A percentile compares a stretch with the other conserved stretches of the same genome.
These are phyloP conservation scores for Monosporozyma servazzii DNA, from an alignment of 805 yeast genomes.

Conservation along the genomic window DNA sequence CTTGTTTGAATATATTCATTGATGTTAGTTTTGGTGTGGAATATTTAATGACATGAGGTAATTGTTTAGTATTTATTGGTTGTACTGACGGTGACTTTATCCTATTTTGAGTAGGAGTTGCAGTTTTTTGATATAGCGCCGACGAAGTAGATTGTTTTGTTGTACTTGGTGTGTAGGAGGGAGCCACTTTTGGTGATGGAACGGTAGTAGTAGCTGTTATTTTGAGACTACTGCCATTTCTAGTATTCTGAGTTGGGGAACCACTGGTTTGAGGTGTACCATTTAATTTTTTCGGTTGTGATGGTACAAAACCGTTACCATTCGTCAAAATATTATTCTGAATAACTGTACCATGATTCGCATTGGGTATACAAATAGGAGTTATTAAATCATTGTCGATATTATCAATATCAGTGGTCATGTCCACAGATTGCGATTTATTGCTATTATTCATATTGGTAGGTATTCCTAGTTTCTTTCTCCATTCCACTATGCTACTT, in stretches of 20 bases:
- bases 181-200: not conserved
- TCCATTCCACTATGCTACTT: constrained; percentile 31
- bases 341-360: not conserved
- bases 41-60: not conserved
- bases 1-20: constrained; percentile 19
- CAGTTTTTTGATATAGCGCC: not conserved
- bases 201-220: not conserved
- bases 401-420: not conserved
- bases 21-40: not conserved
- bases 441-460: constrained; percentile 7
- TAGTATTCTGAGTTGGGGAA: not conserved
- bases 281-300: not conserved
- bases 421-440: not conserved
- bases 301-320: not conserved
- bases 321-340: not conserved
- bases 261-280: not conserved
- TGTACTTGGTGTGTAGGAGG: not conserved
- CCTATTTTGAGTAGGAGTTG: not conserved
- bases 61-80: not conserved
- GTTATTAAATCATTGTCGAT: not conserved
- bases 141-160: not conserved
- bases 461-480: constrained; percentile 27
- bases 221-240: not conserved
- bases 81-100: not conserved
- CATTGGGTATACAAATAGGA: not conserved